Evolutionary conservation across 192 early-diverging fungal genomes (phyloP).

Genomic region (Backusella morwellensis): DNA sequence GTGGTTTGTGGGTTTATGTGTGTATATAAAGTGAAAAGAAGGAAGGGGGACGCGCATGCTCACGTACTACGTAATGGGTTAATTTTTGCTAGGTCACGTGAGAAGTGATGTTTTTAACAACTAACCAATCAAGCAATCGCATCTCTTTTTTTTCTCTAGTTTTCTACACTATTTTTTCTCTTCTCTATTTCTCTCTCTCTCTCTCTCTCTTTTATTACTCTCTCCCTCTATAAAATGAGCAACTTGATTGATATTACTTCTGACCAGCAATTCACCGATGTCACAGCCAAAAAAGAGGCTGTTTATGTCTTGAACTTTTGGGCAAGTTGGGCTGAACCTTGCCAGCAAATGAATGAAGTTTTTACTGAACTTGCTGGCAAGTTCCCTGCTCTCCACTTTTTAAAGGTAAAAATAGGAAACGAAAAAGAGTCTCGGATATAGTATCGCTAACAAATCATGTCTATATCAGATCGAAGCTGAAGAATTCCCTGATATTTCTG

Average conservation of each 20-base stretch:
- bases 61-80: not conserved
- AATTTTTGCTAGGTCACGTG: not conserved
- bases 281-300: constrained; percentile 32
- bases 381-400: constrained; percentile 69
- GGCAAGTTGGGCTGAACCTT: constrained; percentile 89
- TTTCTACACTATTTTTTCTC: not conserved
- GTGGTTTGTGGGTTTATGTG: not conserved
- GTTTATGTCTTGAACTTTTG: constrained; percentile 81
- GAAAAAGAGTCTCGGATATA: not conserved
- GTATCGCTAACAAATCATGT: too few species aligned
- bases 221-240: constrained; percentile 15
- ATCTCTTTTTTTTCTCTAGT: not conserved
- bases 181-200: not conserved
- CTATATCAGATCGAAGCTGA: constrained; percentile 77
- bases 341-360: constrained; percentile 91
- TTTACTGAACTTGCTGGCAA: constrained; percentile 82
- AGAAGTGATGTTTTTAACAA: not conserved
- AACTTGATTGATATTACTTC: constrained; percentile 45
- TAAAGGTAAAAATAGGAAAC: constrained; percentile 56
- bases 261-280: constrained; percentile 40
- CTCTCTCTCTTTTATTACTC: not conserved
- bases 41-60: not conserved
- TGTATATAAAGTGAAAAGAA: not conserved
- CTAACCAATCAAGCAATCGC: not conserved
- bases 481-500: constrained; percentile 83